A percentile compares a stretch with the other conserved stretches of the same genome.
Conservation (phyloP, 2,329 filamentous ascomycete genomes). For the Penicillium sp. region DNA sequence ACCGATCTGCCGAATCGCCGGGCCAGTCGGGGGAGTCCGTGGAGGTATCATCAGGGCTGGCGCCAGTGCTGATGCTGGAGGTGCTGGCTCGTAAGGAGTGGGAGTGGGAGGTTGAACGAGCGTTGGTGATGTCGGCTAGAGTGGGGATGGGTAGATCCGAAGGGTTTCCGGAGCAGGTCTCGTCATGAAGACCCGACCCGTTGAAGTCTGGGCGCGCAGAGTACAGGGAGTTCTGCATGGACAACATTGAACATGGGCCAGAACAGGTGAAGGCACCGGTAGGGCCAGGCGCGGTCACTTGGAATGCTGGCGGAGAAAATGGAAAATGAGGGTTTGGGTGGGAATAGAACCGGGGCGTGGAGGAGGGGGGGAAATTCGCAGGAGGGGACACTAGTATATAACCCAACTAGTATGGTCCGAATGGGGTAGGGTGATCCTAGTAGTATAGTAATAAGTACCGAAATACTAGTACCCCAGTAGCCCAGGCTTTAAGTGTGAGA, state of each 20-base stretch:
- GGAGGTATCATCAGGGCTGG: conserved; percentile 41
- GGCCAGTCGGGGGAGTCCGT: conserved; percentile 38
- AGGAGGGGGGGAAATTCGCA: not conserved
- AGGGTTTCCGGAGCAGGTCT: conserved; percentile 28
- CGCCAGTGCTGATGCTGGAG: conserved; percentile 33
- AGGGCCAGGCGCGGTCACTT: conserved; percentile 12
- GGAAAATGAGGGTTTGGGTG: not conserved
- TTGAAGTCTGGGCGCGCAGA: conserved; percentile 29
- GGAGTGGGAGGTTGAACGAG: not conserved
- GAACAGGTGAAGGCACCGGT: conserved; percentile 8
- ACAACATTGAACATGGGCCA: conserved; percentile 42
- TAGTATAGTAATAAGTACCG: not conserved
- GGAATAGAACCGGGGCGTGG: conserved; percentile 1
- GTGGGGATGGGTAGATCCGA: conserved; percentile 31
- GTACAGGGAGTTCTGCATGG: conserved; percentile 41
- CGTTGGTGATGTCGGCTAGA: conserved; percentile 34
- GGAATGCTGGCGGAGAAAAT: conserved; percentile 1
- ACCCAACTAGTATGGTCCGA: not conserved
- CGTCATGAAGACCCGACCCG: conserved; percentile 27
- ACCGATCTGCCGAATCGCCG: conserved; percentile 24
- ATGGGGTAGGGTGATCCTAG: not conserved
- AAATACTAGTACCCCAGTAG: not conserved
- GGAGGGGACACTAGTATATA: not conserved
- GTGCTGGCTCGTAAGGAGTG: conserved; percentile 29
- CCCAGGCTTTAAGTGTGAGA: not conserved